Evolutionary conservation across 495 filamentous ascomycete species (phyloP), one percentile per base, ranked within the genome.

Genomic region (Hypoxylon cercidicola): DNA sequence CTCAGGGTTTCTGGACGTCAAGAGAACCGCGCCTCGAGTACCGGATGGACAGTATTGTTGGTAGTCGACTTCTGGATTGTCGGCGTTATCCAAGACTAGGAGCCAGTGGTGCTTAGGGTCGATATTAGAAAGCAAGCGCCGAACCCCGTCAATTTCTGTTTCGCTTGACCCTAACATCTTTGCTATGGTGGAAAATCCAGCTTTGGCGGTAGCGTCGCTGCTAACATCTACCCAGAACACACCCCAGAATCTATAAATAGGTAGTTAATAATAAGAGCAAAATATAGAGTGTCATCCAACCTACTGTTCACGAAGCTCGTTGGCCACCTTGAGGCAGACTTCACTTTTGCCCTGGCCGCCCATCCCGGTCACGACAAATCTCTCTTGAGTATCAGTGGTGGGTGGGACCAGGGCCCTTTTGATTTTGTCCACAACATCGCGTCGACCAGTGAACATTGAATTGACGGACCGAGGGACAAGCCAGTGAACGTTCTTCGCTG

Each of bases 311-410:
- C 48, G 48, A 19, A 52, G 23, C 32, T 52, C 23, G 4, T 52
- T 28, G 25, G 48, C 15, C 23, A 52, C 48, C 32, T 52, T 52
- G 5, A 52, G 32, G 32, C 32, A 52, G 48, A 52, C 48, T 39
- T 52, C 48, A 19, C 48, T 52, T 18, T 52, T 52, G 9, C 48
- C 48, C 48, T 34, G 48, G 21, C 48, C 48, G 18, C 48, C 48
- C 48, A 52, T 52, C 10, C 48, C 48, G 10, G 32, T 52, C 13
- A 52, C 13, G 32, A 52, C 19, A 28, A 52, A 52, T 32, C 9
- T 32, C 32, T 52, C 32, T 32, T 52, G 48, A 19, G 23, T 18
- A 34, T 16, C 48, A 19, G 6, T 9, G 18, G 20, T 39, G 25
- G 12, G 19, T 12, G 10, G 13, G 8, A 32, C 32, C 32, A 52